These are phyloP conservation scores for Exophiala sideris DNA, from an alignment of 2,329 filamentous ascomycete species.

Conservation along the genomic window DNA sequence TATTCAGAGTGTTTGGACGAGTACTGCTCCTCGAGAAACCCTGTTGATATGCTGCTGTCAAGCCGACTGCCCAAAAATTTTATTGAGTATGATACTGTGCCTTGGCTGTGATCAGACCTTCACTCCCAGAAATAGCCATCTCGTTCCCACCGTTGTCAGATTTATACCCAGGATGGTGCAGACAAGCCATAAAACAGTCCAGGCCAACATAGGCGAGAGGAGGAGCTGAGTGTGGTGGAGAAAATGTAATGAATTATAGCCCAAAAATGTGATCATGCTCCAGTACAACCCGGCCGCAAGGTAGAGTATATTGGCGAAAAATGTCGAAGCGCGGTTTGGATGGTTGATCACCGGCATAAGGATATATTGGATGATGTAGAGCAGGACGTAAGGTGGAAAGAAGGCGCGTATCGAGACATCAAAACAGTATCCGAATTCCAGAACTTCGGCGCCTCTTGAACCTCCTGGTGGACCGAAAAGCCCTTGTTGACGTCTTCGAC, in stretches of 20 bases:
- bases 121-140: constrained; percentile 45
- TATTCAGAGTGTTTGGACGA: no score
- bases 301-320: constrained; percentile 65
- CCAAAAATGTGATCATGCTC: constrained; percentile 65
- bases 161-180: constrained; percentile 48
- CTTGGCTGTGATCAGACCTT: constrained; percentile 16
- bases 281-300: constrained; percentile 65
- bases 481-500: constrained; percentile 50
- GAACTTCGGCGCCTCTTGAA: constrained; percentile 47
- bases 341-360: constrained; percentile 58
- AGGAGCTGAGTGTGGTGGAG: constrained; percentile 65
- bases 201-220: constrained; percentile 59
- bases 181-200: constrained; percentile 58
- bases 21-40: no score
- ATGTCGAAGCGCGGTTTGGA: constrained; percentile 44
- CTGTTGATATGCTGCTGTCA: no score
- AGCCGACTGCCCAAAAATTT: background rate
- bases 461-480: constrained; percentile 56
- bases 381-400: constrained; percentile 64
- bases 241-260: constrained; percentile 67
- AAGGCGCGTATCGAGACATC: constrained; percentile 67
- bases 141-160: constrained; percentile 44
- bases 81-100: background rate
- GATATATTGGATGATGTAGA: constrained; percentile 66
- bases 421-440: constrained; percentile 70